phyloP scores from a whole-genome alignment of 2,329 filamentous ascomycete genomes.

The Hypoxylon rubiginosum region DNA sequence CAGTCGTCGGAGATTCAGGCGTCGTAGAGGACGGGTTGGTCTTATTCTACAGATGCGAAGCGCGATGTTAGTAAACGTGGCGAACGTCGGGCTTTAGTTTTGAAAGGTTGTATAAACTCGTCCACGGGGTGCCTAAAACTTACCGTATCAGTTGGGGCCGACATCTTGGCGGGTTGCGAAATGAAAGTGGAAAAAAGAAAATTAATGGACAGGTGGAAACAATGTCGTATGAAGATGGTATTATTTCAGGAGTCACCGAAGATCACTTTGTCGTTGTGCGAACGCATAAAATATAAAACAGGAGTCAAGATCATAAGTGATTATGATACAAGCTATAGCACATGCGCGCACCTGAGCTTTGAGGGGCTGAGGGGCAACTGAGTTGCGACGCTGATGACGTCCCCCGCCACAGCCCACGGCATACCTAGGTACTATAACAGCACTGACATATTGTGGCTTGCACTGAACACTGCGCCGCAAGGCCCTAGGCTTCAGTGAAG shows the following conservation, averaged over 20 bases:
- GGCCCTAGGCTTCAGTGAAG: neutral
- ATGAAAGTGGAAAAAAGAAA: slow-evolving; percentile 2
- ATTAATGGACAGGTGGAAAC: slow-evolving; percentile 3
- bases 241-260: slow-evolving; percentile 9
- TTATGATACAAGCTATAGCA: neutral
- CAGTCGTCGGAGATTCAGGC: slow-evolving; percentile 76
- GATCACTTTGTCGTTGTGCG: slow-evolving; percentile 18
- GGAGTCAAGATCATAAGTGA: slow-evolving; percentile 11
- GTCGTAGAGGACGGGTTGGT: slow-evolving; percentile 55
- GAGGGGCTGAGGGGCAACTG: slow-evolving; percentile 40
- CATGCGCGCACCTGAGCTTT: slow-evolving; percentile 17
- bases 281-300: slow-evolving; percentile 29
- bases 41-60: slow-evolving; percentile 57
- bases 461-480: slow-evolving; percentile 4
- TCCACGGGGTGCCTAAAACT: slow-evolving; percentile 41
- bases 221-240: slow-evolving; percentile 6
- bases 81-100: slow-evolving; percentile 3
- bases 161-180: slow-evolving; percentile 45
- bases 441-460: slow-evolving; percentile 2
- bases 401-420: slow-evolving; percentile 39
- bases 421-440: neutral
- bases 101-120: slow-evolving; percentile 26
- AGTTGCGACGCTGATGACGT: slow-evolving; percentile 43
- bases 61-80: slow-evolving; percentile 33
- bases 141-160: slow-evolving; percentile 52